Percentiles rank a stretch among this genome's conserved stretches.
These are phyloP conservation scores for Plasmodium cynomolgi DNA, from an alignment of 169 alveolate genomes.

Conservation along the genomic window DNA sequence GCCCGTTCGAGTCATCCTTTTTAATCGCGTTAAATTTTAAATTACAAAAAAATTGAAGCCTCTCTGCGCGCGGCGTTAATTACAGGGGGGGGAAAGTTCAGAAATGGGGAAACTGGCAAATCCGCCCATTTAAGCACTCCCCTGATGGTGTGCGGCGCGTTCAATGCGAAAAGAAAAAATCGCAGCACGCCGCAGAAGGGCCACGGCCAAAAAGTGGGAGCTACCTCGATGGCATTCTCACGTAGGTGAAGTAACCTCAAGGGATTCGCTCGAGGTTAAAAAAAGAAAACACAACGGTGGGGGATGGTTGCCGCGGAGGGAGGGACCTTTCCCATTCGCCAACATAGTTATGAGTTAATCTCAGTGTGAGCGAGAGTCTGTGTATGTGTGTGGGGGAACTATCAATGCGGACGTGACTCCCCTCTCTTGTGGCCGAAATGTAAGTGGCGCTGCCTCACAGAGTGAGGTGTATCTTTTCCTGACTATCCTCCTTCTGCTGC, in stretches of 20 bases:
- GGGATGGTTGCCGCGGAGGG: not conserved
- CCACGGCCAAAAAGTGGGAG: not conserved
- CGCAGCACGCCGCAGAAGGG: not conserved
- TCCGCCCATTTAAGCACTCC: not conserved
- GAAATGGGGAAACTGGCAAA: not conserved
- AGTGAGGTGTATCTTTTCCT: not conserved
- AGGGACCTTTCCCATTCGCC: not conserved
- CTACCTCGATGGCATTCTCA: not conserved
- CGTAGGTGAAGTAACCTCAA: not conserved
- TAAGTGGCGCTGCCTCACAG: not conserved
- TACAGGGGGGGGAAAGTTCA: not conserved
- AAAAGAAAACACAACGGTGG: not conserved
- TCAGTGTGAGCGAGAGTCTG: not conserved
- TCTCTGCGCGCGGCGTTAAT: not conserved
- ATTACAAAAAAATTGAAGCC: not conserved
- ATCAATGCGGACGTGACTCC: no score
- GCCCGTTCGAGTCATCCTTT: not conserved
- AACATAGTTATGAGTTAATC: not conserved
- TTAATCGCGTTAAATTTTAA: not conserved
- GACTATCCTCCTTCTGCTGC: not conserved
- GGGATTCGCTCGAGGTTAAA: not conserved
- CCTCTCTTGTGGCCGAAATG: no score
- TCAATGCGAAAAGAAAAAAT: no score
- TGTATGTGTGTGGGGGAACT: no score
- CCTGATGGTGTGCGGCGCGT: not conserved